Percentiles rank a stretch among this genome's conserved stretches.
Conservation (phyloP, 805 yeast genomes). For the Naumovozyma castellii region DNA sequence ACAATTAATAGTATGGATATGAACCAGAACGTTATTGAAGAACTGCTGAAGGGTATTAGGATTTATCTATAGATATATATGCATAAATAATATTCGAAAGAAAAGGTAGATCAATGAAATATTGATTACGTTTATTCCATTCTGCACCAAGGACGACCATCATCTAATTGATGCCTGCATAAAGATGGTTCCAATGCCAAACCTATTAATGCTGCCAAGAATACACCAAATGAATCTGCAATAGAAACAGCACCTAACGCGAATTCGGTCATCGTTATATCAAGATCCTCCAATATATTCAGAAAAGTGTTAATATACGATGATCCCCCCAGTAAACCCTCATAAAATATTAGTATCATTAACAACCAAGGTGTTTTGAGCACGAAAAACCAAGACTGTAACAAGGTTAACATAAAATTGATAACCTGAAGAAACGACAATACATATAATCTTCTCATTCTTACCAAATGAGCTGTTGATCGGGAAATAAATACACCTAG, state of each 20-base stretch:
- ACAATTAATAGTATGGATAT: conserved; percentile 41
- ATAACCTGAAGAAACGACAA: conserved; percentile 58
- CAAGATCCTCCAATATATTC: conserved; percentile 54
- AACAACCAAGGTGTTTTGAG: conserved; percentile 54
- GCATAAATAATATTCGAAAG: not conserved
- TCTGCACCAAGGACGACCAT: conserved; percentile 77
- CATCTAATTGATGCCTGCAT: conserved; percentile 58
- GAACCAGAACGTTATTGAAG: conserved; percentile 44
- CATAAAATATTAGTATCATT: conserved; percentile 63
- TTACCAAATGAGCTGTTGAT: conserved; percentile 61
- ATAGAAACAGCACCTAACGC: conserved; percentile 77
- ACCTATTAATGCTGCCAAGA: conserved; percentile 69
- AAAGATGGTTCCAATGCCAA: conserved; percentile 63
- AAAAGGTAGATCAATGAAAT: not conserved
- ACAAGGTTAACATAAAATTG: conserved; percentile 49
- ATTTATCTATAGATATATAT: conserved; percentile 8
- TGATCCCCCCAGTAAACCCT: conserved; percentile 84
- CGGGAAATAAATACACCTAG: conserved; percentile 88
- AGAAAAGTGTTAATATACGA: conserved; percentile 84
- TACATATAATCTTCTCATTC: conserved; percentile 49
- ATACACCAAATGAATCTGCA: conserved; percentile 78
- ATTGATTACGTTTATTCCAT: conserved; percentile 21
- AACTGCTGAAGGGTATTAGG: conserved; percentile 26
- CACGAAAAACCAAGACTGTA: conserved; percentile 54
- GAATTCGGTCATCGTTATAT: conserved; percentile 53